Percentiles rank a stretch among this genome's conserved stretches.
Evolutionary conservation across 2,329 filamentous ascomycete genomes (phyloP).

Genomic region (Akanthomyces muscarius): DNA sequence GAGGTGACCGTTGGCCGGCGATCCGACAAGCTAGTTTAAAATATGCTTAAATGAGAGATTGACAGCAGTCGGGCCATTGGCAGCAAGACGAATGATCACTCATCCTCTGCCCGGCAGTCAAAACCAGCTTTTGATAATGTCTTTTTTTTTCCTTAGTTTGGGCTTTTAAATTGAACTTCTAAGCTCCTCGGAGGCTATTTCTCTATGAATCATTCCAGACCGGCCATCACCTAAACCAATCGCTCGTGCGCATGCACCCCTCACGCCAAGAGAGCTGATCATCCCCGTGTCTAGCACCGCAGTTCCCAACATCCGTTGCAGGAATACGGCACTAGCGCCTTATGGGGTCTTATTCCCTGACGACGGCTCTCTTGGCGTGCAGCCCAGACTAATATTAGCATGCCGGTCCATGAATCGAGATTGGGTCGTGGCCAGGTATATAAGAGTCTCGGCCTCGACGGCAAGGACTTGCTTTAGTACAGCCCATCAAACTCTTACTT

Average conservation of each 20-base stretch:
- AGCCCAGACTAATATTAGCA: not conserved
- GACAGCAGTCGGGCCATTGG: not conserved
- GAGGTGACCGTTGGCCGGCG: not conserved
- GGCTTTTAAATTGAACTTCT: not conserved
- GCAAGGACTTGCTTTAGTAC: not conserved
- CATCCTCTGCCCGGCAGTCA: not conserved
- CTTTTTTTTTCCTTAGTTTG: too few relatives aligned
- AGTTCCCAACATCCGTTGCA: not conserved
- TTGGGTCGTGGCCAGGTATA: not conserved
- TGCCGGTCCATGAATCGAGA: not conserved
- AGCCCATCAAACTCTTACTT: too few relatives aligned
- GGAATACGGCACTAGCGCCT: not conserved
- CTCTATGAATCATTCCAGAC: not conserved
- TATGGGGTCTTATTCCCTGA: not conserved
- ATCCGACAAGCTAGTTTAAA: not conserved
- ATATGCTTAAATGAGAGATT: not conserved
- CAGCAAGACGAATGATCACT: not conserved
- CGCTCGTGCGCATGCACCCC: not conserved
- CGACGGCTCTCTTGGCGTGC: not conserved
- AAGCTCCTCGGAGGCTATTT: not conserved
- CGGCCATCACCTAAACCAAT: not conserved
- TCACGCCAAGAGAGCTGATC: slow-evolving; percentile 15
- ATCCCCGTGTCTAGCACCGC: not conserved
- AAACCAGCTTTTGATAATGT: too few relatives aligned
- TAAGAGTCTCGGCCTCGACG: not conserved